phyloP scores from a whole-genome alignment of 345 rosid genomes.

The Eucalyptus virginea region DNA sequence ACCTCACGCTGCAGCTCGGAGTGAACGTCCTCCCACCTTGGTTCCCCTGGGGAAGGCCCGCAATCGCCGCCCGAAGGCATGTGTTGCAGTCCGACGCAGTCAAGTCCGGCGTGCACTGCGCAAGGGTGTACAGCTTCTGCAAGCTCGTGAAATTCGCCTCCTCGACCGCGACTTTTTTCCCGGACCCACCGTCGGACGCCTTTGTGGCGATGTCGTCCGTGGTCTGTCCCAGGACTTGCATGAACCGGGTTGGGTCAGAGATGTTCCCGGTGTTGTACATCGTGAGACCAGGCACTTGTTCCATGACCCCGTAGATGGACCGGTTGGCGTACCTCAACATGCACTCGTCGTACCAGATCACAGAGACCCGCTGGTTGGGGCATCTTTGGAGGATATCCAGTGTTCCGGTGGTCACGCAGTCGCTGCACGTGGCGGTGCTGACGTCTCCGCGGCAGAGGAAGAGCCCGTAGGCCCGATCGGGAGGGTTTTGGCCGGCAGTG shows the following conservation, averaged over 20 bases:
- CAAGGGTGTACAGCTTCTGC: conserved; percentile 7
- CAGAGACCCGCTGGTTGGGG: too few relatives aligned
- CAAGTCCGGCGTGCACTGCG: conserved; percentile 9
- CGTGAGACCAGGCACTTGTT: not conserved
- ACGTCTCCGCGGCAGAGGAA: conserved; percentile 23
- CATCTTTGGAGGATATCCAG: not conserved
- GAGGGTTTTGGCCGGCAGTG: not conserved
- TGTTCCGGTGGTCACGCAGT: not conserved
- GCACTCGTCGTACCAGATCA: too few relatives aligned
- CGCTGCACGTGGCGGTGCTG: not conserved
- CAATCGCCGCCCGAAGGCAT: conserved; percentile 1
- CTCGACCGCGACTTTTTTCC: not conserved
- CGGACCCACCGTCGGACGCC: not conserved
- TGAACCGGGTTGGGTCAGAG: conserved; percentile 2
- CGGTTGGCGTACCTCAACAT: not conserved
- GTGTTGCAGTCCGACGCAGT: conserved; percentile 7
- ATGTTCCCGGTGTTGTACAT: not conserved
- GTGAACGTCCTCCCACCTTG: not conserved
- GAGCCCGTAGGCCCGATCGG: conserved; percentile 9
- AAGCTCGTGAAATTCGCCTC: not conserved
- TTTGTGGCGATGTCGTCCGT: not conserved
- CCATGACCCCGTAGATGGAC: not conserved
- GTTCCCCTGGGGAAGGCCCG: fast-evolving
- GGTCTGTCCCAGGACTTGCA: not conserved
- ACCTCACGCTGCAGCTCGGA: not conserved